Base-by-base conservation (phyloP, 75 land plant species). In the Isoetes taiwanensis region DNA sequence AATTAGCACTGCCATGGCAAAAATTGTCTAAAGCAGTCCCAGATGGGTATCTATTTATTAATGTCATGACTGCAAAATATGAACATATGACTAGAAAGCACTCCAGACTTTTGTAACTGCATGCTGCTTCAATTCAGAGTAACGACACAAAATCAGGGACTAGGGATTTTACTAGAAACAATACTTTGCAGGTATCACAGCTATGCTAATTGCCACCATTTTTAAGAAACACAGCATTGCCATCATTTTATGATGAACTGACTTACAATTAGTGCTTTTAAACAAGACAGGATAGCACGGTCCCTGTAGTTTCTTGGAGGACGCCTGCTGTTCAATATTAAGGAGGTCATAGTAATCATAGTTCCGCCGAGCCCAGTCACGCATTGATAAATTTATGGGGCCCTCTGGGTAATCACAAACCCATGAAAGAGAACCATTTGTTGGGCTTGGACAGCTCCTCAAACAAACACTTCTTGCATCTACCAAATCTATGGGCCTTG, bases 331-430 rank as follows among this genome's bases (percentile, higher is more conserved):
- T 6, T 66, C 78, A 1, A 78, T 64, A 19, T 82, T 74, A 5
- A 88, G 82, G 54, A 74, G 62, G 42, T 70, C 77, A 42, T 63
- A 88, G 43, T 85, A 85, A 43, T 88, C 90, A 52, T 88, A 81
- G 53, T 81, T 74, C 26, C 85, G 66, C 5, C 68, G 80, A 25
- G 68, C 72, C 90, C 95, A 84, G 11, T 85, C 82, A 61, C 74
- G 71, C 32, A 69, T 46, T 2, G 78, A 54, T 26, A 88, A 40
- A 14, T 52, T 69, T n/a, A 88, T 75, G 19, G 64, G 72, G 16
- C 95, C 90, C 8, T 81, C 85, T 10, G 95, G 90, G 63, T 88
- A 87, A 32, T 87, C 94, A 37, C 94, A 87, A 1, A 87, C 89
- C 84, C 86, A 87, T 34, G 82, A 78, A 21, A 87, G 67, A 12